These are phyloP conservation scores for Cenchrus americanus DNA, from an alignment of 176 grass and related monocot genomes.

Conservation along the genomic window DNA sequence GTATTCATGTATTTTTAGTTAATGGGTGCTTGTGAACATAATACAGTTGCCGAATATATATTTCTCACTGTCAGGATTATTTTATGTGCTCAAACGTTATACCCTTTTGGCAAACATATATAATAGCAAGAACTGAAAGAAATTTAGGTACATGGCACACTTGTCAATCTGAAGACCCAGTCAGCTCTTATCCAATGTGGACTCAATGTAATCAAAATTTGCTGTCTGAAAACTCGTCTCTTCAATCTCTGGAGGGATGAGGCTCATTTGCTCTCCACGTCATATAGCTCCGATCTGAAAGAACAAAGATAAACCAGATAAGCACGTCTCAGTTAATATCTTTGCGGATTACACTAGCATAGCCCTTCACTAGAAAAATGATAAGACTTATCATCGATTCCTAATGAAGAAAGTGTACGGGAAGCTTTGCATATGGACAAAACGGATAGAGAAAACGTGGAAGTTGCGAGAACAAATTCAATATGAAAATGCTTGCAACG, in stretches of 20 bases:
- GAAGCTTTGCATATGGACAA: conserved; percentile 7
- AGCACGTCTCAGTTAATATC: neutral
- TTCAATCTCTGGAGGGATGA: neutral
- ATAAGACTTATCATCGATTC: neutral
- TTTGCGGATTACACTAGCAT: neutral
- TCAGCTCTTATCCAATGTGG: conserved; percentile 13
- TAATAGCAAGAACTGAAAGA: neutral
- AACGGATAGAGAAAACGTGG: neutral
- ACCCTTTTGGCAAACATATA: conserved; percentile 22
- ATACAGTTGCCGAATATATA: conserved; percentile 3
- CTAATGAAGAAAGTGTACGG: neutral
- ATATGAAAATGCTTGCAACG: neutral
- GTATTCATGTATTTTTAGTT: no score
- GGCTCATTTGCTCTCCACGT: conserved; percentile 60
- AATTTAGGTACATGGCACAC: conserved; percentile 30
- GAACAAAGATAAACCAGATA: conserved; percentile 22
- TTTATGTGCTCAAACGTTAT: conserved; percentile 21
- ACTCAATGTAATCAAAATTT: conserved; percentile 20
- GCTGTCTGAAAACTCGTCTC: neutral
- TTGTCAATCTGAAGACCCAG: conserved; percentile 22
- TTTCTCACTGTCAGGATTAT: conserved; percentile 42
- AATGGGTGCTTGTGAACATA: neutral
- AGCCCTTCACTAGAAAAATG: neutral
- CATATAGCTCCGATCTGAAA: conserved; percentile 67
- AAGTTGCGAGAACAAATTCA: neutral